Evolutionary conservation across 129 eudicot genomes (phyloP).

Genomic region (Artemisia annua): DNA sequence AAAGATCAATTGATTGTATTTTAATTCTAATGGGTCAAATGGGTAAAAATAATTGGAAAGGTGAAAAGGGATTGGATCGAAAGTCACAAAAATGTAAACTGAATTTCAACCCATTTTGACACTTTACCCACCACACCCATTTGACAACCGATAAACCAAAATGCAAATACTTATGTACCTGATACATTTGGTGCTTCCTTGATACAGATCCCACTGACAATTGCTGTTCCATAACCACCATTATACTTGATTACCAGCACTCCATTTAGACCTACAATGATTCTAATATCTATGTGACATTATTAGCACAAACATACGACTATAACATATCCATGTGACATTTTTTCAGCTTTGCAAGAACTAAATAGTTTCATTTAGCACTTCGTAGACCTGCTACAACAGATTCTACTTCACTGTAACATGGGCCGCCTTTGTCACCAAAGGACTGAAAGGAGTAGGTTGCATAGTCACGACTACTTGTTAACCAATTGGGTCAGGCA

Average conservation of each 20-base stretch:
- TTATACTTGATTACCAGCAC: constrained; percentile 33
- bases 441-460: constrained; percentile 55
- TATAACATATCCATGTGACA: too few species aligned
- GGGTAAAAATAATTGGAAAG: too few species aligned
- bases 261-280: constrained; percentile 31
- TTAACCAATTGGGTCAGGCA: constrained; percentile 54
- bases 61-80: too few species aligned
- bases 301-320: too few species aligned
- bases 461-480: constrained; percentile 62
- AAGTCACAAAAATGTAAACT: background rate
- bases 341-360: too few species aligned
- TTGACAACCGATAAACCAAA: background rate
- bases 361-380: too few species aligned
- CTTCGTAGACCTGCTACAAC: constrained; percentile 40
- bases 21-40: too few species aligned
- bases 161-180: constrained; percentile 15
- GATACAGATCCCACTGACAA: constrained; percentile 44
- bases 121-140: background rate
- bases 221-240: constrained; percentile 39
- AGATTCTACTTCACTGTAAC: constrained; percentile 54
- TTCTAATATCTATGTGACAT: constrained; percentile 15
- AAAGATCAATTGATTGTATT: too few species aligned
- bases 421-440: constrained; percentile 28
- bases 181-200: constrained; percentile 31
- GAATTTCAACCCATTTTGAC: constrained; percentile 12